A percentile compares a stretch with the other conserved stretches of the same genome.
Conservation (phyloP, 352 stramenopile genomes). For the Phytophthora constricta region DNA sequence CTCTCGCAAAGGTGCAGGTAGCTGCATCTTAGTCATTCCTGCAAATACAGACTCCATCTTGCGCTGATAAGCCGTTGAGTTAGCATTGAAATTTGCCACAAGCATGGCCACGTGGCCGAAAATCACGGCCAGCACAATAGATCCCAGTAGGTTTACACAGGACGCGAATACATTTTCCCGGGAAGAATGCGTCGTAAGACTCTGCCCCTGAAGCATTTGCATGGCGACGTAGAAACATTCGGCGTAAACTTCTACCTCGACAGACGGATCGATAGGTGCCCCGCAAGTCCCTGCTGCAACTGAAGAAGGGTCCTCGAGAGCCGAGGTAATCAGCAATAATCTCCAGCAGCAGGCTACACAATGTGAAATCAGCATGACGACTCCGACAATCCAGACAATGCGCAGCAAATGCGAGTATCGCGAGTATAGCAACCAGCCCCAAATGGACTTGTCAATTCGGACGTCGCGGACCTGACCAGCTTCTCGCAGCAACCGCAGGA, state of each 20-base stretch:
- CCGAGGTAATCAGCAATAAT: slow-evolving; percentile 21
- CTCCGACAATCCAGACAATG: slow-evolving; percentile 44
- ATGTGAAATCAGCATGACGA: slow-evolving; percentile 55
- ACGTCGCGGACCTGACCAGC: slow-evolving; percentile 28
- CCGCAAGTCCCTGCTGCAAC: slow-evolving; percentile 21
- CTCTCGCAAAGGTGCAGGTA: slow-evolving; percentile 53
- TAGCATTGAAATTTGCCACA: slow-evolving; percentile 63
- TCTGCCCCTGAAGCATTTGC: slow-evolving; percentile 50
- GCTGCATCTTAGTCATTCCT: slow-evolving; percentile 58
- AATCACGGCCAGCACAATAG: slow-evolving; percentile 58
- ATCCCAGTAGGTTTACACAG: slow-evolving; percentile 48
- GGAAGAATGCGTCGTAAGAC: slow-evolving; percentile 29
- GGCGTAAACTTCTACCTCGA: slow-evolving; percentile 35
- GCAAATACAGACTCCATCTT: slow-evolving; percentile 65
- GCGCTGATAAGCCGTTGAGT: slow-evolving; percentile 56
- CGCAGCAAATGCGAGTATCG: slow-evolving; percentile 52
- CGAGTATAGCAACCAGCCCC: slow-evolving; percentile 55
- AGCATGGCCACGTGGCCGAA: slow-evolving; percentile 69
- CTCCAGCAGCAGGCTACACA: slow-evolving; percentile 61
- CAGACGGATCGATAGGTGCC: slow-evolving; percentile 7
- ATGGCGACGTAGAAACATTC: slow-evolving; percentile 51
- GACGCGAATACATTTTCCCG: slow-evolving; percentile 48
- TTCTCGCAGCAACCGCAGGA: slow-evolving; percentile 36
- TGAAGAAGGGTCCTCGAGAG: not conserved
- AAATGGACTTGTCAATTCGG: slow-evolving; percentile 40